phyloP scores from a whole-genome alignment of 192 early-diverging fungal genomes.

The Backusella australiensis region DNA sequence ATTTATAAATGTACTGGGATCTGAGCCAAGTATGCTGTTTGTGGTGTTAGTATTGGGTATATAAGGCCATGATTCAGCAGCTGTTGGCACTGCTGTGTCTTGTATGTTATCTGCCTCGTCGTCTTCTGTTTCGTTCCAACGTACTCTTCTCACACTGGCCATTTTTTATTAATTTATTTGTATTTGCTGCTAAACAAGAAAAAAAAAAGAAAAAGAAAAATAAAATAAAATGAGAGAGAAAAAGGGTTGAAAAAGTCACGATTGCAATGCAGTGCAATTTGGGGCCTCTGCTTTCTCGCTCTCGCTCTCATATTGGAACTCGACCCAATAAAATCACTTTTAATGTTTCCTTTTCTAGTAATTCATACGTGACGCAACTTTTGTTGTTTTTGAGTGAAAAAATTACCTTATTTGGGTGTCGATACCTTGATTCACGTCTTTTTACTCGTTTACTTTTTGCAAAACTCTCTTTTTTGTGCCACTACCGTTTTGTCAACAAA shows the following conservation, averaged over 20 bases:
- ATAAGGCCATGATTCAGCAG: neutral
- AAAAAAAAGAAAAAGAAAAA: neutral
- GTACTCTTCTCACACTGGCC: constrained; percentile 19
- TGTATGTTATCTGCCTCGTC: neutral
- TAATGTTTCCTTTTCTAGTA: neutral
- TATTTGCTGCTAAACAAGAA: neutral
- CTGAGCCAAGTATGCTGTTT: neutral
- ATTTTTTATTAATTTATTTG: neutral
- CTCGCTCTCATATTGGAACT: neutral
- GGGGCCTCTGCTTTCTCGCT: too few relatives aligned
- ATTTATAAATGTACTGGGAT: neutral
- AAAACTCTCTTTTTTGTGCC: neutral
- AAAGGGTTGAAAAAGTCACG: neutral
- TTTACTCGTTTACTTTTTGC: neutral
- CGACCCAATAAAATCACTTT: neutral
- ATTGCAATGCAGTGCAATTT: neutral
- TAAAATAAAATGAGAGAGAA: neutral
- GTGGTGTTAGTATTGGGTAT: neutral
- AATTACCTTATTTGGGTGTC: neutral
- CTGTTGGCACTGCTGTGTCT: neutral
- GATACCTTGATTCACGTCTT: neutral
- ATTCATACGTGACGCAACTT: neutral
- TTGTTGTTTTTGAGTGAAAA: neutral
- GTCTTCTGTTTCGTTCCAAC: constrained; percentile 16
- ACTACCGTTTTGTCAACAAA: neutral